Evolutionary conservation across 2,329 filamentous ascomycete genomes (phyloP).

Genomic region (Colletotrichum sp.): DNA sequence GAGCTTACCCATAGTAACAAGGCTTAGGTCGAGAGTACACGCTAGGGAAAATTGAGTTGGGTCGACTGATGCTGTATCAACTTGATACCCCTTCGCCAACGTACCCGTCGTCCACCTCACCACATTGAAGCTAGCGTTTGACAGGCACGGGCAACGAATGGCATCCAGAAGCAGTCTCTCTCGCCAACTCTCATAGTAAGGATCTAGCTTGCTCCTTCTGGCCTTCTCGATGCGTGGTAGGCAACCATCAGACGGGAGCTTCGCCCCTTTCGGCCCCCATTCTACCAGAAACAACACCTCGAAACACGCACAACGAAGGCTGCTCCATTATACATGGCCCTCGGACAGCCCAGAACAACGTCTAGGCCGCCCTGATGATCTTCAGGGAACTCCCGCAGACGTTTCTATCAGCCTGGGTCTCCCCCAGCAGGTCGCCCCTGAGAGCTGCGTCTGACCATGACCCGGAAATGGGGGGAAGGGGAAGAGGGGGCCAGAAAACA

Average conservation of each 20-base stretch:
- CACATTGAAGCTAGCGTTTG: background rate
- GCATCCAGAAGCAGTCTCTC: background rate
- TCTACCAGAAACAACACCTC: background rate
- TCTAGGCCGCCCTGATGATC: background rate
- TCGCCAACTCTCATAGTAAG: background rate
- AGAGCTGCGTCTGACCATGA: background rate
- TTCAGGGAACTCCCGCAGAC: background rate
- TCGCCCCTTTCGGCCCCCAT: background rate
- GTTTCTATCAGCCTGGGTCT: background rate
- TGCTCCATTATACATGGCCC: accelerated
- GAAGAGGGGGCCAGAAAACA: background rate
- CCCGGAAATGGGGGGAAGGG: background rate
- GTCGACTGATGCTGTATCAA: background rate
- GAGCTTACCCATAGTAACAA: background rate
- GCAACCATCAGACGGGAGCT: background rate
- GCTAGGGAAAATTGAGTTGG: background rate
- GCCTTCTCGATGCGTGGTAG: background rate
- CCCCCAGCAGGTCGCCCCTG: background rate
- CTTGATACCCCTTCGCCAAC: background rate
- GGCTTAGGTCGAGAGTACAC: background rate
- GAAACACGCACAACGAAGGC: background rate
- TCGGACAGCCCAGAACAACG: accelerated
- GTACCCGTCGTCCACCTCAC: background rate
- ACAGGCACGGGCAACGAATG: background rate
- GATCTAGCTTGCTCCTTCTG: background rate